Conservation (phyloP, 1,284 basidiomycete genomes). For the Spongiforma sp. region DNA sequence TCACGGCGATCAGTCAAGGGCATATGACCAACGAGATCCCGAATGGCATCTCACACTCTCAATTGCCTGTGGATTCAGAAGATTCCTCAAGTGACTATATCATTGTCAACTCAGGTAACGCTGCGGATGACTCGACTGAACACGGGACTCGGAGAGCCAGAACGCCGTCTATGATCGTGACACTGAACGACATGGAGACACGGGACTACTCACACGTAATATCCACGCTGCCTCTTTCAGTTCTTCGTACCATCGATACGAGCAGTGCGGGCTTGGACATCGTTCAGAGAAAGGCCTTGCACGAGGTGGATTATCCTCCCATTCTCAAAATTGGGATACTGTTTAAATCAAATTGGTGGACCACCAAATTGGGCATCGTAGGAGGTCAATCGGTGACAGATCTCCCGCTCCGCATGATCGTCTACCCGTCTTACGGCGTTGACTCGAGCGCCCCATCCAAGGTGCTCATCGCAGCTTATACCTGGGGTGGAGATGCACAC, state of each 20-base stretch:
- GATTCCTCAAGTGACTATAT: neutral
- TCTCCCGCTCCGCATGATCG: constrained; percentile 37
- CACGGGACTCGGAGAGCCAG: neutral
- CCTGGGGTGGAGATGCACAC: constrained; percentile 1
- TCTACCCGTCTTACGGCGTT: constrained; percentile 43
- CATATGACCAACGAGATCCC: neutral
- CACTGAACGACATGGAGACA: constrained; percentile 6
- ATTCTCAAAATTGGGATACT: constrained; percentile 38
- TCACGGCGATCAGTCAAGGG: constrained; percentile 15
- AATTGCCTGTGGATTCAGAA: neutral
- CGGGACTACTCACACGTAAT: constrained; percentile 19
- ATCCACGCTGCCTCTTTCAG: constrained; percentile 22
- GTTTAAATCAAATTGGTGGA: constrained; percentile 43
- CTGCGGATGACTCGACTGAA: neutral
- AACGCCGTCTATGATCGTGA: constrained; percentile 4
- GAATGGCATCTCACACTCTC: neutral
- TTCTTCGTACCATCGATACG: constrained; percentile 22
- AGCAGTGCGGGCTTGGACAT: constrained; percentile 10
- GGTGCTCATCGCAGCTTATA: constrained; percentile 22
- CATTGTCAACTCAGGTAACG: neutral
- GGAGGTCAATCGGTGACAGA: constrained; percentile 44
- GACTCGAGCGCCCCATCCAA: constrained; percentile 12
- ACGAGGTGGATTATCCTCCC: neutral
- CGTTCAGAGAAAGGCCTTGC: constrained; percentile 22
- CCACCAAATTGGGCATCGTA: constrained; percentile 20